Evolutionary conservation across 257 asterid genomes (phyloP).

Genomic region (Haberlea rhodopensis): DNA sequence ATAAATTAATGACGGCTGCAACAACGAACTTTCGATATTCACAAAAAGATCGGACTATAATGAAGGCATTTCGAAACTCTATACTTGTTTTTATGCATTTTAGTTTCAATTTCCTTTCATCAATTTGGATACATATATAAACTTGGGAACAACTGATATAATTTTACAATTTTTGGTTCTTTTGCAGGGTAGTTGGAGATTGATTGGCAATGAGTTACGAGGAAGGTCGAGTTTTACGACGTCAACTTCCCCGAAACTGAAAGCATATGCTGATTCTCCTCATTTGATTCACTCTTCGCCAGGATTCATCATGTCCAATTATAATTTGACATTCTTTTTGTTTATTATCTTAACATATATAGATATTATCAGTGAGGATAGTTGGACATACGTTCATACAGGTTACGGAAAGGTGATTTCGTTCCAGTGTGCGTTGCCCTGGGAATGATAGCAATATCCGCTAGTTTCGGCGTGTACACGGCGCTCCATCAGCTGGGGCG

Average conservation of each 20-base stretch:
- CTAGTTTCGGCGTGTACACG: conserved; percentile 46
- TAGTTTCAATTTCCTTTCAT: too few relatives aligned
- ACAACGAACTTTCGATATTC: too few relatives aligned
- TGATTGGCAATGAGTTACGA: too few relatives aligned
- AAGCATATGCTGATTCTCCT: conserved; percentile 15
- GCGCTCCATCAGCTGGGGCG: conserved; percentile 45
- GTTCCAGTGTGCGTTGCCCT: conserved; percentile 49
- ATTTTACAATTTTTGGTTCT: too few relatives aligned
- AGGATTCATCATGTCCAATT: conserved; percentile 29
- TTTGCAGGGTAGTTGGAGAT: conserved; percentile 28
- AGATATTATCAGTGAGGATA: neutral
- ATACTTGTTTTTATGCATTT: too few relatives aligned
- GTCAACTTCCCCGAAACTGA: conserved; percentile 30
- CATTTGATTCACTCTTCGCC: conserved; percentile 3
- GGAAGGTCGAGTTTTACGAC: conserved; percentile 28
- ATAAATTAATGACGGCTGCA: too few relatives aligned
- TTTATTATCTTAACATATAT: neutral
- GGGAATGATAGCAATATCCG: conserved; percentile 48
- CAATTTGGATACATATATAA: too few relatives aligned
- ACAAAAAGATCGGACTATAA: too few relatives aligned
- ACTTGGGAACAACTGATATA: too few relatives aligned
- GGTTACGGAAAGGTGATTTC: conserved; percentile 43
- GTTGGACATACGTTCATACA: conserved; percentile 13
- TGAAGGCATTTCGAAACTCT: too few relatives aligned
- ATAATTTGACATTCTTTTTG: neutral